phyloP scores from a whole-genome alignment of 2,329 filamentous ascomycete genomes.

The Fusarium mexicanum region DNA sequence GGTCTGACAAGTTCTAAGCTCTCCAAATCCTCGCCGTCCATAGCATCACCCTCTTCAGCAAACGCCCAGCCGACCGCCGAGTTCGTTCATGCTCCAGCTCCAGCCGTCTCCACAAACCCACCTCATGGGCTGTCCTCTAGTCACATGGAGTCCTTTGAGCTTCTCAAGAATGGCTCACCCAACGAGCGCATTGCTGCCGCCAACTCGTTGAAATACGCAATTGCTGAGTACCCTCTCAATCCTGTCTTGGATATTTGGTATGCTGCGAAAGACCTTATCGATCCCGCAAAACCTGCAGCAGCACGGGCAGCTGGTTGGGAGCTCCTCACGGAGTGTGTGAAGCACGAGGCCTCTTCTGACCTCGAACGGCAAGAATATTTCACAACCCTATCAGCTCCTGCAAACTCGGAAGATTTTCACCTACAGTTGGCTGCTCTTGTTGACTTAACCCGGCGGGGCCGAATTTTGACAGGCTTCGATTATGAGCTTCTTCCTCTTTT shows the following conservation, averaged over 20 bases:
- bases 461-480: slow-evolving; percentile 72
- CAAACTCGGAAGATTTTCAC: slow-evolving; percentile 70
- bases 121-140: slow-evolving; percentile 58
- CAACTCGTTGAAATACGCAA: slow-evolving; percentile 63
- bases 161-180: slow-evolving; percentile 62
- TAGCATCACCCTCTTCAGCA: slow-evolving; percentile 53
- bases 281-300: slow-evolving; percentile 61
- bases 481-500: slow-evolving; percentile 72
- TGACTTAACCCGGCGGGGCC: slow-evolving; percentile 69
- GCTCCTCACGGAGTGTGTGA: slow-evolving; percentile 72
- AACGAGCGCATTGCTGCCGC: slow-evolving; percentile 67
- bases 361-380: slow-evolving; percentile 74
- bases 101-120: slow-evolving; percentile 50
- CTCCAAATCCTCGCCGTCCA: slow-evolving; percentile 59
- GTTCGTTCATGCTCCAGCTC: slow-evolving; percentile 55
- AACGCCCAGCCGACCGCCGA: slow-evolving; percentile 55
- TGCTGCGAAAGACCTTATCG: slow-evolving; percentile 71
- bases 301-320: slow-evolving; percentile 71
- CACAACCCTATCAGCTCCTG: slow-evolving; percentile 65
- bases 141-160: slow-evolving; percentile 64
- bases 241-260: slow-evolving; percentile 72
- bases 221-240: slow-evolving; percentile 68
- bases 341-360: slow-evolving; percentile 70
- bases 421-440: slow-evolving; percentile 71
- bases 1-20: slow-evolving; percentile 66